These are phyloP conservation scores for Hirsutella minnesotensis DNA, from an alignment of 2,329 filamentous ascomycete genomes.

Conservation along the genomic window DNA sequence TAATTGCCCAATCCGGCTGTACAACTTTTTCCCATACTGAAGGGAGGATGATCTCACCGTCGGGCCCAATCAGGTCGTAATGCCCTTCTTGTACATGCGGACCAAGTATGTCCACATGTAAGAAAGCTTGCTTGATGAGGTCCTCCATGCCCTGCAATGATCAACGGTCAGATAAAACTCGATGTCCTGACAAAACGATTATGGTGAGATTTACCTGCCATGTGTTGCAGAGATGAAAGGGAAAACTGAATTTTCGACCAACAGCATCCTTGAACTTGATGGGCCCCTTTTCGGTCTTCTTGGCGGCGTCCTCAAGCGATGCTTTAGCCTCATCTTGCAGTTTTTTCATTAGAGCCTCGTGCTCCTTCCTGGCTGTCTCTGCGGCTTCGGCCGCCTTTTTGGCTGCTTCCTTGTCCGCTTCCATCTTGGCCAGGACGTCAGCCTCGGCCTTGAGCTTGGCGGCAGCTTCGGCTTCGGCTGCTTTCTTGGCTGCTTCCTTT, in stretches of 20 bases:
- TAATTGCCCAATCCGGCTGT: conserved; percentile 52
- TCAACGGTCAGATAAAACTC: conserved; percentile 1
- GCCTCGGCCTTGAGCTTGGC: not conserved
- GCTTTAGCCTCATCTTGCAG: conserved; percentile 44
- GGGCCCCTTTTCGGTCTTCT: conserved; percentile 52
- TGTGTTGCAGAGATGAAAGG: conserved; percentile 72
- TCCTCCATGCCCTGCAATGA: conserved; percentile 65
- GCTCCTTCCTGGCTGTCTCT: conserved; percentile 37
- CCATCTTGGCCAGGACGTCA: not conserved
- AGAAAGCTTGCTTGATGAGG: conserved; percentile 72
- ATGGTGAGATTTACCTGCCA: conserved; percentile 61
- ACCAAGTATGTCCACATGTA: conserved; percentile 65
- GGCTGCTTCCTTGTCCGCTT: conserved; percentile 27
- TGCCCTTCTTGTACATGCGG: conserved; percentile 67
- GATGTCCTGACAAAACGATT: not conserved
- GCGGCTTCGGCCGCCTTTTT: conserved; percentile 26
- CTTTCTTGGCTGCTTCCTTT: not conserved
- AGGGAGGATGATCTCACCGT: conserved; percentile 73
- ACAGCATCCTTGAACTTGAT: conserved; percentile 89
- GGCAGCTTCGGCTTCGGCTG: not conserved
- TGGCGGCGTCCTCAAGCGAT: conserved; percentile 33
- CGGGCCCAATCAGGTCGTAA: conserved; percentile 69
- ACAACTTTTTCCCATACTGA: conserved; percentile 69
- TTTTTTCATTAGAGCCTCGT: conserved; percentile 49
- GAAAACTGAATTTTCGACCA: conserved; percentile 84